Percentiles rank a stretch among this genome's conserved stretches.
phyloP scores from a whole-genome alignment of 2,329 filamentous ascomycete genomes.

The Beauveria sp. region DNA sequence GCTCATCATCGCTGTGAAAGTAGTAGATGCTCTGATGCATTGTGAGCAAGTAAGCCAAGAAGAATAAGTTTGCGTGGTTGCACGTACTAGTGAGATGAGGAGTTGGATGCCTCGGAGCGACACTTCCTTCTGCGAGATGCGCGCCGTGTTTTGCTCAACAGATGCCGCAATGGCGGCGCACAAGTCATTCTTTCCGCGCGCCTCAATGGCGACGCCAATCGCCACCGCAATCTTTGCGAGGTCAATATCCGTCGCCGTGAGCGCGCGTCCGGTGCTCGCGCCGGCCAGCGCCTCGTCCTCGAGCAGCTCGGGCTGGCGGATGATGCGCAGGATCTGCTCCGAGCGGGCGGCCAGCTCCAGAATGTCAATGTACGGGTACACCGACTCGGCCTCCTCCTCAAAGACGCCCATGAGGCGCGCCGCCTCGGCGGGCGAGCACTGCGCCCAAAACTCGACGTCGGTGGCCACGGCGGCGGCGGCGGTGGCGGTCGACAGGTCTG shows the following conservation, averaged over 20 bases:
- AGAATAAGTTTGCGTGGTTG: background rate
- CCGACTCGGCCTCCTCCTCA: constrained; percentile 31
- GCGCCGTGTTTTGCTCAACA: constrained; percentile 21
- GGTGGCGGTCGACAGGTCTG: constrained; percentile 12
- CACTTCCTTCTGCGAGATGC: constrained; percentile 22
- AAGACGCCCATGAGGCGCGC: constrained; percentile 27
- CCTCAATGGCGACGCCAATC: constrained; percentile 25
- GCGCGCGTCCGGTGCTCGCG: background rate
- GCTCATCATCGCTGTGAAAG: constrained; percentile 40
- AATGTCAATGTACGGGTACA: constrained; percentile 27
- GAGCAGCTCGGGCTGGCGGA: constrained; percentile 13
- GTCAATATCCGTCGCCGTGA: constrained; percentile 21
- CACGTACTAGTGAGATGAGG: constrained; percentile 21
- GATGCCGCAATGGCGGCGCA: constrained; percentile 22
- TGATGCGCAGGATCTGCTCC: constrained; percentile 19
- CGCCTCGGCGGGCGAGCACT: constrained; percentile 20
- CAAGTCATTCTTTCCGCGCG: constrained; percentile 22
- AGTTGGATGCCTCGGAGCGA: constrained; percentile 28
- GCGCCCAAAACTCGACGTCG: constrained; percentile 18
- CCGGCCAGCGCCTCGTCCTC: constrained; percentile 2
- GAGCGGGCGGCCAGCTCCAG: constrained; percentile 19
- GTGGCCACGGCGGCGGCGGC: constrained; percentile 13
- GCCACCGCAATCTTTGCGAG: constrained; percentile 28
- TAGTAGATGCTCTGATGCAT: constrained; percentile 30
- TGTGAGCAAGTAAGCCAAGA: background rate